Percentiles rank a stretch among this genome's conserved stretches.
Evolutionary conservation across 208 protist species (phyloP).

Genomic region (Trypanosoma boissoni): DNA sequence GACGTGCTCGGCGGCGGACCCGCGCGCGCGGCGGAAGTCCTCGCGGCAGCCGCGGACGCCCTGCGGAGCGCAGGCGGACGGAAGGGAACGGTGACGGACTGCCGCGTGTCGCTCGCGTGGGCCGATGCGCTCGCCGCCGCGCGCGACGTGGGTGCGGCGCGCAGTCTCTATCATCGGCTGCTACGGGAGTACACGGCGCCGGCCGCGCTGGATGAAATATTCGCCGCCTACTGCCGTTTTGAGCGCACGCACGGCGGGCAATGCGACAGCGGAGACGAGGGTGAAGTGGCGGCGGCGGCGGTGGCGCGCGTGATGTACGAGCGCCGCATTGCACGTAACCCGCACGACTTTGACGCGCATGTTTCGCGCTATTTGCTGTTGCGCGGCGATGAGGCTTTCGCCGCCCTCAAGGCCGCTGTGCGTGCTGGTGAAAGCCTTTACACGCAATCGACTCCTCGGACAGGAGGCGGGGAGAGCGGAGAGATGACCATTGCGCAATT

Average conservation of each 20-base stretch:
- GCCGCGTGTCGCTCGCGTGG: slow-evolving; percentile 67
- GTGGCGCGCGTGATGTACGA: slow-evolving; percentile 62
- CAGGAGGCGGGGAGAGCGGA: slow-evolving; percentile 12
- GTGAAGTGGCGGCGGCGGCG: slow-evolving; percentile 26
- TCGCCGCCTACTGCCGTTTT: slow-evolving; percentile 66
- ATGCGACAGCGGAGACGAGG: slow-evolving; percentile 4
- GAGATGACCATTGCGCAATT: slow-evolving; percentile 26
- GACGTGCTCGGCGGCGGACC: slow-evolving; percentile 45
- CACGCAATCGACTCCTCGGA: slow-evolving; percentile 10
- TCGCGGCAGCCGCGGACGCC: slow-evolving; percentile 65
- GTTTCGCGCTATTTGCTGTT: slow-evolving; percentile 72
- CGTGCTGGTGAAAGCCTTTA: no score
- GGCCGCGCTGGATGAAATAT: slow-evolving; percentile 39
- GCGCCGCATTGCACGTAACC: slow-evolving; percentile 45
- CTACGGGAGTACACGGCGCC: slow-evolving; percentile 37
- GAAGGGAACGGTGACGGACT: slow-evolving; percentile 37
- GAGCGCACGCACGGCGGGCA: slow-evolving; percentile 50
- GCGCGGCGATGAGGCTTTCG: slow-evolving; percentile 26
- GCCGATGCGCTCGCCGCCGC: slow-evolving; percentile 41
- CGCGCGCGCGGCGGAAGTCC: slow-evolving; percentile 51
- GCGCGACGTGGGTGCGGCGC: slow-evolving; percentile 37
- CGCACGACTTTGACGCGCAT: slow-evolving; percentile 60
- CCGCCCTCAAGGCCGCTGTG: not conserved
- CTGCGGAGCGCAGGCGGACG: slow-evolving; percentile 36
- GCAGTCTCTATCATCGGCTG: slow-evolving; percentile 45